Evolutionary conservation across 2,329 filamentous ascomycete species (phyloP).

Genomic region (Fusarium mundagurra): DNA sequence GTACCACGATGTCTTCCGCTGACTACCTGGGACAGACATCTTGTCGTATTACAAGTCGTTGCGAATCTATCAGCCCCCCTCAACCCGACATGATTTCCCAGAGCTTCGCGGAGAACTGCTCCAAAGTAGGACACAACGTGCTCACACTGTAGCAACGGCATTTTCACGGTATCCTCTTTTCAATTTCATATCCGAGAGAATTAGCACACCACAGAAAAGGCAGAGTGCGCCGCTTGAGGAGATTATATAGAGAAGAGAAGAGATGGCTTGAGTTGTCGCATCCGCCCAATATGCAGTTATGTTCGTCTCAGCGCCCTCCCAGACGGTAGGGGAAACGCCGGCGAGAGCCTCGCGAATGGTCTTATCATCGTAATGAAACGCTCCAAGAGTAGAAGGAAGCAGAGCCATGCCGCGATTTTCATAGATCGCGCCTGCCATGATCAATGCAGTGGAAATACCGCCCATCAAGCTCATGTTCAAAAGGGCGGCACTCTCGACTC

Average conservation of each 20-base stretch:
- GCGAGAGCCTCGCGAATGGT: not conserved
- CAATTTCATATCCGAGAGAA: no score
- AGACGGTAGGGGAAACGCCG: not conserved
- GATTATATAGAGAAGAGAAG: not conserved
- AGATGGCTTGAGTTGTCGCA: not conserved
- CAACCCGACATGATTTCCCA: no score
- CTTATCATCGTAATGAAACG: not conserved
- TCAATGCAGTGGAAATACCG: conserved; percentile 16
- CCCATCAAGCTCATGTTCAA: conserved; percentile 49
- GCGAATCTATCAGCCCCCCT: no score
- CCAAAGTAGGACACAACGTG: no score
- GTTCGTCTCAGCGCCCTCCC: not conserved
- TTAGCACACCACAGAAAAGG: not conserved
- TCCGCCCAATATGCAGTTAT: not conserved
- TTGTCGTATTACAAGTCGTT: no score
- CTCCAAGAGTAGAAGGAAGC: not conserved
- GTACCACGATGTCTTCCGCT: no score
- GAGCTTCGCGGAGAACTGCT: no score
- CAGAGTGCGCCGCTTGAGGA: not conserved
- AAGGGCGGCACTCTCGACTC: conserved; percentile 45
- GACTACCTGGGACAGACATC: no score
- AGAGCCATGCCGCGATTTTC: not conserved
- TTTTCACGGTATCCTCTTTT: no score
- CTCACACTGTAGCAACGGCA: no score
- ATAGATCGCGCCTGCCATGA: not conserved